Conservation (phyloP, 2,329 filamentous ascomycete species). For the Trichoderma afroharzianum region DNA sequence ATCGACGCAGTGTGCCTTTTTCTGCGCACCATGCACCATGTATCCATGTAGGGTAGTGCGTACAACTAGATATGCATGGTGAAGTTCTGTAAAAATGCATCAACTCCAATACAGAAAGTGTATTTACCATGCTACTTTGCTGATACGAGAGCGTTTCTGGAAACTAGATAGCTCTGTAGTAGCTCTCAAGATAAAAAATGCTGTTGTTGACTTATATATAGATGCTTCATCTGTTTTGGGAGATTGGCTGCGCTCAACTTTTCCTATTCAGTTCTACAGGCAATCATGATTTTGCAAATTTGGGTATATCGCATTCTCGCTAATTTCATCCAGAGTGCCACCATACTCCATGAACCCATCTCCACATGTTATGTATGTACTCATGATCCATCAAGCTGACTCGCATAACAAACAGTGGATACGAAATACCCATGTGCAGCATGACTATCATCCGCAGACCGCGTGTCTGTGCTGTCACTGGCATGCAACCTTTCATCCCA, state of each 20-base stretch:
- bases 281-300: not conserved
- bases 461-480: not conserved
- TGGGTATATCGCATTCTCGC: not conserved
- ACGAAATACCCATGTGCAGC: not conserved
- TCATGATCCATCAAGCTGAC: not conserved
- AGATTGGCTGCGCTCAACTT: not conserved
- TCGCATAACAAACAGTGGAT: not conserved
- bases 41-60: not conserved
- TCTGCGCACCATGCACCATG: not conserved
- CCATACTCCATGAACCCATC: not conserved
- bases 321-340: not conserved
- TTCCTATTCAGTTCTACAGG: too few species aligned
- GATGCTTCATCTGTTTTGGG: not conserved
- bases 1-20: not conserved
- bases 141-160: not conserved
- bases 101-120: not conserved
- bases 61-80: not conserved
- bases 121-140: not conserved
- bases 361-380: not conserved
- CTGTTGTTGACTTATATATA: not conserved
- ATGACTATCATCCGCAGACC: not conserved
- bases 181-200: not conserved
- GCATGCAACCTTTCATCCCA: not conserved
- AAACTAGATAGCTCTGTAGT: not conserved
- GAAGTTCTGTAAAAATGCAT: not conserved